Conservation (phyloP, 148 eudicot genomes). For the Cornus florida region DNA sequence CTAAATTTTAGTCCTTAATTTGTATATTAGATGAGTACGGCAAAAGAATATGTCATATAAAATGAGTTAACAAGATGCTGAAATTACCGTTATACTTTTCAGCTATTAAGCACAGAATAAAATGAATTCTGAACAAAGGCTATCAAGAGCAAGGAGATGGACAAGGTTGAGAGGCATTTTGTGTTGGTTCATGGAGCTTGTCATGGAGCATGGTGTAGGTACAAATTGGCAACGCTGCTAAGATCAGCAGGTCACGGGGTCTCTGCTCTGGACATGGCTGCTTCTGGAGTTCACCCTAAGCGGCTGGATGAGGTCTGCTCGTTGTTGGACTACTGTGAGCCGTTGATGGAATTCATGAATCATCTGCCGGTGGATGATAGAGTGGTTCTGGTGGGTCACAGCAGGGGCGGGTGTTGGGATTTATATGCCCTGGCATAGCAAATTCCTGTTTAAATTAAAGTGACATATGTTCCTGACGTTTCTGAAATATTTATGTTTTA, state of each 20-base stretch:
- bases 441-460: too few relatives aligned
- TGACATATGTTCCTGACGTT: too few relatives aligned
- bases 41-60: too few relatives aligned
- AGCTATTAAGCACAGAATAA: too few relatives aligned
- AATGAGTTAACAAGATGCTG: too few relatives aligned
- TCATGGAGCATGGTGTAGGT: slow-evolving; percentile 57
- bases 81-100: too few relatives aligned
- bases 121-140: too few relatives aligned
- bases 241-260: slow-evolving; percentile 33
- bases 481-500: too few relatives aligned
- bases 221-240: slow-evolving; percentile 28
- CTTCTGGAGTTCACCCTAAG: slow-evolving; percentile 27
- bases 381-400: slow-evolving; percentile 32
- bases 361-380: slow-evolving; percentile 13
- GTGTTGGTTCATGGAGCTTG: slow-evolving; percentile 46
- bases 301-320: slow-evolving; percentile 19
- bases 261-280: slow-evolving; percentile 34
- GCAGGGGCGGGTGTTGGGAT: too few relatives aligned
- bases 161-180: slow-evolving; percentile 26
- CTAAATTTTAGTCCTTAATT: too few relatives aligned
- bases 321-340: slow-evolving; percentile 17
- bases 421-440: too few relatives aligned
- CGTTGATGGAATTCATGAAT: slow-evolving; percentile 29
- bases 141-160: not conserved
- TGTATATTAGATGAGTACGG: too few relatives aligned